These are phyloP conservation scores for Amoeboradix gromovi DNA, from an alignment of 371 early-diverging fungal genomes.

Conservation along the genomic window DNA sequence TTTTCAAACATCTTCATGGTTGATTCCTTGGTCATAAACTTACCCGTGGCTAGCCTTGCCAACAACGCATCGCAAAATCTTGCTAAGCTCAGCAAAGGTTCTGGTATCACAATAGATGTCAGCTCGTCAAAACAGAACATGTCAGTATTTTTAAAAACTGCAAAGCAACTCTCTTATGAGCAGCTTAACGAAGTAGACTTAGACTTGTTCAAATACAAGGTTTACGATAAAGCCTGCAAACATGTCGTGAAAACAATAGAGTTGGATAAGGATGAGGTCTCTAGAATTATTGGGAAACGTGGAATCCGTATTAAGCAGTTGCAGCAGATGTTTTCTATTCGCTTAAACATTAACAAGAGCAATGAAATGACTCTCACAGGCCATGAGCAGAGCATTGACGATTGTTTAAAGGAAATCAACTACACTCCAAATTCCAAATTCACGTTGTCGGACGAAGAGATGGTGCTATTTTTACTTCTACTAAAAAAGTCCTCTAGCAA, in stretches of 20 bases:
- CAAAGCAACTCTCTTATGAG: neutral
- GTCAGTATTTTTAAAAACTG: neutral
- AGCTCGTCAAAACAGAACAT: neutral
- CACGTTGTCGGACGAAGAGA: neutral
- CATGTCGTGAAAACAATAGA: neutral
- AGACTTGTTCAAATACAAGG: neutral
- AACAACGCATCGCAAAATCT: neutral
- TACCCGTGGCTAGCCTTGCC: neutral
- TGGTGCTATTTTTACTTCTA: neutral
- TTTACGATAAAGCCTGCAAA: neutral
- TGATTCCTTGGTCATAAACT: neutral
- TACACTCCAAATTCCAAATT: neutral
- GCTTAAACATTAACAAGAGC: neutral
- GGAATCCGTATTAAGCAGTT: neutral
- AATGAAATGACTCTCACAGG: neutral
- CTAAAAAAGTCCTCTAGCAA: neutral
- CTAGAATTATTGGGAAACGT: neutral
- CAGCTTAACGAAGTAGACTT: neutral
- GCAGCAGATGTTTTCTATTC: neutral
- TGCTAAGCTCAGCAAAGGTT: neutral
- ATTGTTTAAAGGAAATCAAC: neutral
- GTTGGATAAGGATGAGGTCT: neutral
- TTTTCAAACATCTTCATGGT: too few species aligned
- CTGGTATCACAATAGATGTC: neutral
- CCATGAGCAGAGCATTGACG: neutral